Evolutionary conservation across 2,329 filamentous ascomycete species (phyloP), one percentile per base, ranked within the genome.

Genomic region (Monosporascus sp.): DNA sequence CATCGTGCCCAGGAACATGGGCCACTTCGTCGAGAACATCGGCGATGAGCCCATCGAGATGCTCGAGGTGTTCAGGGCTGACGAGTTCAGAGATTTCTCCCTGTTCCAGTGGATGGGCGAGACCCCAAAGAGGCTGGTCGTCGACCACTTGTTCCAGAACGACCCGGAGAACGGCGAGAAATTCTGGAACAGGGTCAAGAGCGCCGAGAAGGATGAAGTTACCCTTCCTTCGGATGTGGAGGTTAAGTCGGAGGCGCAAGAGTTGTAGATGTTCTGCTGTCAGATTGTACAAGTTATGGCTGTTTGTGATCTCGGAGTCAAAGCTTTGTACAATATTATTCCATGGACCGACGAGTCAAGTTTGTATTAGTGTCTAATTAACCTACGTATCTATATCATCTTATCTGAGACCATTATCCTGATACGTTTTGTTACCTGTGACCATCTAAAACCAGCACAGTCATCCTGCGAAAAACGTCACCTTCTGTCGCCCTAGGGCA

Each of bases 11-110:
- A 78, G 78, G 63, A 89, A 89, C 65, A 89, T 88, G 78, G 88
- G 86, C 3, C 88, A 92, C 65, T 92, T 90, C 65, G 87, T 93
- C 51, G 88, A 93, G 76, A 91, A 91, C 62, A 82, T 89, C 41
- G 85, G 87, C n/a, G 82, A 88, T 48, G 87, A 91, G 67, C 81
- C 87, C 19, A 70, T 92, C 2, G 84, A 89, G 65, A 87, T 91
- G 68, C 73, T 92, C 11, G 88, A 92, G 70, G 84, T 92, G 17
- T 88, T 92, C 72, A 78, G 84, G 49, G 80, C 86, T 0, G 82
- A 88, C 59, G 78, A 85, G 66, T 91, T 91, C 65, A 76, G 84
- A 57, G 86, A 90, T 65, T 88, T 90, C 60, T 86, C 82, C 0
- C 73, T 89, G 19, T 88, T 88, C 70, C 84, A 89, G 71, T 90